Evolutionary conservation across 2,329 filamentous ascomycete species (phyloP).

Genomic region (Shiraia bambusicola): DNA sequence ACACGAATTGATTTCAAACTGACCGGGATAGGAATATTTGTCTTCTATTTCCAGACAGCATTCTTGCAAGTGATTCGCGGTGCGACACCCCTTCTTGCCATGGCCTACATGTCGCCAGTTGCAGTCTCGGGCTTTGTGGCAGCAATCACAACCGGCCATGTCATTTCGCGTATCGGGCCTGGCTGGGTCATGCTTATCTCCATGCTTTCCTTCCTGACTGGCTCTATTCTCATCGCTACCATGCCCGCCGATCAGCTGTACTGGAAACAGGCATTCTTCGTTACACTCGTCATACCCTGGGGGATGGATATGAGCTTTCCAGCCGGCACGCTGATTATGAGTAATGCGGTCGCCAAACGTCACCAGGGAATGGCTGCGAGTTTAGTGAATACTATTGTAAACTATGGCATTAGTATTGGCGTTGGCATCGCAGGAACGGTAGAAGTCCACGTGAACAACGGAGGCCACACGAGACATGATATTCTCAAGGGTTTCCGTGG

Average conservation of each 20-base stretch:
- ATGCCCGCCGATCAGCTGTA: conserved; percentile 46
- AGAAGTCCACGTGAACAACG: conserved; percentile 42
- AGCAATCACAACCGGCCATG: conserved; percentile 32
- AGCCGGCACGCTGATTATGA: conserved; percentile 45
- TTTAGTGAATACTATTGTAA: conserved; percentile 46
- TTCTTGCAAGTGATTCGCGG: conserved; percentile 29
- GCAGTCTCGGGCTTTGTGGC: conserved; percentile 33
- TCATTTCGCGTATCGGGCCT: conserved; percentile 33
- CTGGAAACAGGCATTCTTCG: conserved; percentile 45
- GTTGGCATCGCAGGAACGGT: conserved; percentile 49
- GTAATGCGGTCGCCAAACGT: conserved; percentile 39
- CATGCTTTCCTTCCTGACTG: conserved; percentile 36
- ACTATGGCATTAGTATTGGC: conserved; percentile 48
- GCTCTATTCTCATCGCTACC: conserved; percentile 45
- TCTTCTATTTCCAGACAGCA: conserved; percentile 36
- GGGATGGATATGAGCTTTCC: conserved; percentile 50
- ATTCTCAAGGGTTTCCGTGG: conserved; percentile 42
- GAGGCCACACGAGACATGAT: conserved; percentile 30
- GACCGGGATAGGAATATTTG: conserved; percentile 21
- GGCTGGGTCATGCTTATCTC: conserved; percentile 37
- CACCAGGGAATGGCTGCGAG: conserved; percentile 48
- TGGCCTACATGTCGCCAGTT: conserved; percentile 31
- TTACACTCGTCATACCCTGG: conserved; percentile 37
- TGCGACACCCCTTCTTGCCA: conserved; percentile 27
- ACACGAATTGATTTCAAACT: neutral